Evolutionary conservation across 805 yeast species (phyloP).

Genomic region (Starmera dryadoides): DNA sequence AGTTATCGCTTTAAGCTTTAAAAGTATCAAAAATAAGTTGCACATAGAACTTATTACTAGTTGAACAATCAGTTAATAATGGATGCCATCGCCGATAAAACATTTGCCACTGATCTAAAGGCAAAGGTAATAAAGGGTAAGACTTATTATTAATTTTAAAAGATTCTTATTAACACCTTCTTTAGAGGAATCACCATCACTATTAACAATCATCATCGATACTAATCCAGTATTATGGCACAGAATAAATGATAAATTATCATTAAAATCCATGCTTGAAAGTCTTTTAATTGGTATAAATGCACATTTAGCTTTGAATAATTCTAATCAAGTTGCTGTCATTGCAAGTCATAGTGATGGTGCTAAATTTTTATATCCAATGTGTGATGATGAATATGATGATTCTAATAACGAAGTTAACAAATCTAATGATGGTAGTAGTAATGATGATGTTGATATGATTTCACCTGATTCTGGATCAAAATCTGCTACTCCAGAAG

Average conservation of each 20-base stretch:
- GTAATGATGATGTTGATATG: not conserved
- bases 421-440: not conserved
- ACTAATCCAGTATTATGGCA: slow-evolving; percentile 52
- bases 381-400: slow-evolving; percentile 7
- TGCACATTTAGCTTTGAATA: slow-evolving; percentile 81
- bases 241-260: slow-evolving; percentile 24
- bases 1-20: no score
- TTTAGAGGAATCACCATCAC: slow-evolving; percentile 65
- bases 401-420: not conserved
- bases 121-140: slow-evolving; percentile 26
- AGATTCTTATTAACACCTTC: slow-evolving; percentile 4
- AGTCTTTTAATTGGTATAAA: slow-evolving; percentile 71
- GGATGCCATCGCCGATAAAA: slow-evolving; percentile 65
- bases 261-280: slow-evolving; percentile 37
- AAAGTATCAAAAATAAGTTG: no score
- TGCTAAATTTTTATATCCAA: slow-evolving; percentile 66
- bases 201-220: slow-evolving; percentile 73
- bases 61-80: slow-evolving; percentile 28
- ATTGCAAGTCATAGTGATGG: slow-evolving; percentile 70
- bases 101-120: slow-evolving; percentile 28
- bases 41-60: no score
- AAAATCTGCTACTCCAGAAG: slow-evolving; percentile 11
- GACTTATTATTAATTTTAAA: slow-evolving; percentile 2
- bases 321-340: slow-evolving; percentile 77
- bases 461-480: slow-evolving; percentile 1